Evolutionary conservation across 306 rosid species (phyloP).

Genomic region (Cicer arietinum): DNA sequence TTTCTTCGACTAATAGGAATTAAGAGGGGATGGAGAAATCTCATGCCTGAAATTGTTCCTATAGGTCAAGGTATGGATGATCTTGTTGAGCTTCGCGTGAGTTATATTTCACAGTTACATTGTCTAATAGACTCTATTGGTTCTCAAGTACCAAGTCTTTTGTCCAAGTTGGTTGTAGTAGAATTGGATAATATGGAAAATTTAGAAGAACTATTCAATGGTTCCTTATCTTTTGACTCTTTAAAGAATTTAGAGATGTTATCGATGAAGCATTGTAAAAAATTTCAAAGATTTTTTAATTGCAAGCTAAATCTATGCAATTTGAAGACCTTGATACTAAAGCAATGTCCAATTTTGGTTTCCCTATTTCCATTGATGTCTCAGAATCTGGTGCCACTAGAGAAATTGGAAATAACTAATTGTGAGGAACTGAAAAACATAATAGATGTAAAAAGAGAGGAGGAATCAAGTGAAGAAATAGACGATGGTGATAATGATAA

Average conservation of each 20-base stretch:
- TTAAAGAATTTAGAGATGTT: no score
- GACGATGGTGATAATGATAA: background rate
- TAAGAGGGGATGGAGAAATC: background rate
- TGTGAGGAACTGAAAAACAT: background rate
- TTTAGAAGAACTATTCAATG: no score
- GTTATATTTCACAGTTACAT: background rate
- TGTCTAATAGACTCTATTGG: background rate
- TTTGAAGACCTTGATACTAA: background rate
- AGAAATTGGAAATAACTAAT: fast-evolving
- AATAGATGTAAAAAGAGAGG: background rate
- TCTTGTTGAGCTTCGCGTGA: fast-evolving
- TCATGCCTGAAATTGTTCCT: conserved; percentile 24
- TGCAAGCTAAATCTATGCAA: background rate
- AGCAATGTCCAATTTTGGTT: fast-evolving
- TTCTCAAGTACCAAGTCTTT: background rate
- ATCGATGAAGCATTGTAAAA: no score
- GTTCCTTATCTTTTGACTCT: no score
- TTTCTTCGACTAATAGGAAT: fast-evolving
- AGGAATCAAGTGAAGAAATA: background rate
- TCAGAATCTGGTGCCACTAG: background rate
- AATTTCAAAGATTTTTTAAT: no score
- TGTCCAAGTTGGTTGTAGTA: conserved; percentile 11
- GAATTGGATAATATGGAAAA: fast-evolving
- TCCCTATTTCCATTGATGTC: background rate
- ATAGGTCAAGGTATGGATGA: background rate